These are phyloP conservation scores for Asclepias syriaca DNA, from an alignment of 257 asterid species.

Conservation along the genomic window DNA sequence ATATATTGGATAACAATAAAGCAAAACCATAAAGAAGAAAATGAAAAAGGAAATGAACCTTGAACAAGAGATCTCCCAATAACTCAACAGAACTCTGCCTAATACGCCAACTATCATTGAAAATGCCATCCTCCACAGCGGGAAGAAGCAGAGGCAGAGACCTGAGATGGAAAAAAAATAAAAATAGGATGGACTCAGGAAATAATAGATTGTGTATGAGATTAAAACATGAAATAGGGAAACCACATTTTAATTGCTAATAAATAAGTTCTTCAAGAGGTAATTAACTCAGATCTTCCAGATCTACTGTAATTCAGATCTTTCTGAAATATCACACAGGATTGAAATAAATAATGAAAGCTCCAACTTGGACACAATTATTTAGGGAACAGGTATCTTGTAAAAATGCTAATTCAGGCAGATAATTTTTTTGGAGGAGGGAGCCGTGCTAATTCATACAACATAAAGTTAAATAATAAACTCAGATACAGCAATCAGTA, in stretches of 20 bases:
- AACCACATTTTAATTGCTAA: background rate
- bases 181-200: background rate
- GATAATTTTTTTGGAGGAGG: background rate
- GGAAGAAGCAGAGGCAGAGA: slow-evolving; percentile 97
- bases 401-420: background rate
- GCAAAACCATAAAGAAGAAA: background rate
- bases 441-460: background rate
- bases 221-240: background rate
- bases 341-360: background rate
- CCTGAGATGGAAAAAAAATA: slow-evolving; percentile 31
- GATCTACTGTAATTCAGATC: background rate
- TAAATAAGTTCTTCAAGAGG: background rate
- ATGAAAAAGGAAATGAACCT: slow-evolving; percentile 43
- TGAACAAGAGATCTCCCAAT: slow-evolving; percentile 93
- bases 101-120: slow-evolving; percentile 98
- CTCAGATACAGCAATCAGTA: background rate
- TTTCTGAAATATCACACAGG: too few species aligned
- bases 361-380: background rate
- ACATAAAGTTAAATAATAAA: background rate
- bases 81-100: slow-evolving; percentile 99
- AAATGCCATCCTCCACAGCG: slow-evolving; percentile 97
- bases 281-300: too few species aligned
- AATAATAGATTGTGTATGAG: background rate
- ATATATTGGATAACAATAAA: slow-evolving; percentile 13
- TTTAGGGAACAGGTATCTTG: background rate